Evolutionary conservation across 2,329 filamentous ascomycete species (phyloP), one percentile per base, ranked within the genome.

Genomic region (Microsporum ferrugineum): DNA sequence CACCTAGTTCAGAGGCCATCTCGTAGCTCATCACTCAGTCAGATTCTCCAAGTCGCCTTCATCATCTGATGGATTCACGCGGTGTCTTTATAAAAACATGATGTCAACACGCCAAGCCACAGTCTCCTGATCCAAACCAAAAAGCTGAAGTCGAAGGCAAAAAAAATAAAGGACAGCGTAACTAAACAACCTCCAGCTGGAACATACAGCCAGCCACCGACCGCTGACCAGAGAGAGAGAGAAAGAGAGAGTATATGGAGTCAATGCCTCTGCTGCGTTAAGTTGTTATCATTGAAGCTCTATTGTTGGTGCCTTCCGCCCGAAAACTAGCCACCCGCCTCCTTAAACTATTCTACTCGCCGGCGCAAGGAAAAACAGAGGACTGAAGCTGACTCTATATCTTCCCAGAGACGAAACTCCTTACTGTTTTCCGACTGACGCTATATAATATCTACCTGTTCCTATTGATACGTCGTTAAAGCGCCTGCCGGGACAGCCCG

Each of bases 21-120:
- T 47, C n/a, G 10, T 8, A 8, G 17, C 8, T 27, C 27, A 23
- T 23, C 43, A 47, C 23, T 31, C 45, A 10, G 23, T 29, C 14
- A 31, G 45, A 8, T 29, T 2, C 45, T 51, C 27, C 23, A 8
- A 10, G 5, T 47, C 43, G 23, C 14, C 27, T 23, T 29, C 45
- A 23, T 51, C 45, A 51, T 51, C 23, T 51, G 45, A 51, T 51
- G 23, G 14, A 36, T 55, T 36, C 51, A 55, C 33, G 51, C 10
- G 29, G 31, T 17, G 51, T 2, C 23, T 23, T 8, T 55, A 17
- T 36, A 23, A 34, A 27, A 27, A 6, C 7, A 55, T 55, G 51
- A 55, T 55, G 51, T 55, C 51, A 55, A 51, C 45, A 36, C 31
- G 51, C 51, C 51, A 55, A 55, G 51, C 51, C 51, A 47, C 43